Evolutionary conservation across 2,329 filamentous ascomycete species (phyloP), one percentile per base, ranked within the genome.

Genomic region (Aspergillus nomiae): DNA sequence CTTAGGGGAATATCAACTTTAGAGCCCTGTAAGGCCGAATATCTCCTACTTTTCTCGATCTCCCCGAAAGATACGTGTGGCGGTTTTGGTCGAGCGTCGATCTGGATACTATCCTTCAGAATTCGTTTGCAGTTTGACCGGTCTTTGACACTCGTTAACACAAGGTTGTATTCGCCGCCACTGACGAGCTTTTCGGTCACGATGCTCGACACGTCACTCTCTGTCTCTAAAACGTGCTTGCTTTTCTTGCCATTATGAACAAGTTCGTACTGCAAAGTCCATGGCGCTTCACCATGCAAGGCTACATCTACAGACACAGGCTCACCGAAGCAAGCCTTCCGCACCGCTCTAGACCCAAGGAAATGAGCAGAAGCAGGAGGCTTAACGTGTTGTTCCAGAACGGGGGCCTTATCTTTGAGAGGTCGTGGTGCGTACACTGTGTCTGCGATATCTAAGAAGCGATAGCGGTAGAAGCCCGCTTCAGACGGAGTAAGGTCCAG

Each of bases 181-280:
- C 90, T 90, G 8, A 84, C 83, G 48, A 99, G 82, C 21, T 86
- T 83, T 2, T 90, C 86, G 0, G 94, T 97, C 67, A 87, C 86
- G 73, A 99, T 93, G 43, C 84, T 90, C 74, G 89, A 89, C 26
- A 83, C 79, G 56, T 86, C 82, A 2, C 81, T 82, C 28, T 88
- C 82, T 60, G 97, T 91, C 61, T 86, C 82, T 30, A 87, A 83
- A 60, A 85, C 86, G 69, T 90, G 85, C 58, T 91, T 90, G 66
- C 87, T 89, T 59, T 94, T 88, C 78, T 91, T 96, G 60, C 94
- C 94, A 60, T 93, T 91, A 77, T 98, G 92, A 9, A 97, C 87
- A 46, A 97, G 82, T 77, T 98, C 95, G 81, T 96, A 99, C 74
- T 98, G 93, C 45, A 99, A 80, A 26, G 85, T 90, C 83, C 94